These are phyloP conservation scores for Syzygium syzygioides DNA, from an alignment of 441 rosid species.

Conservation along the genomic window DNA sequence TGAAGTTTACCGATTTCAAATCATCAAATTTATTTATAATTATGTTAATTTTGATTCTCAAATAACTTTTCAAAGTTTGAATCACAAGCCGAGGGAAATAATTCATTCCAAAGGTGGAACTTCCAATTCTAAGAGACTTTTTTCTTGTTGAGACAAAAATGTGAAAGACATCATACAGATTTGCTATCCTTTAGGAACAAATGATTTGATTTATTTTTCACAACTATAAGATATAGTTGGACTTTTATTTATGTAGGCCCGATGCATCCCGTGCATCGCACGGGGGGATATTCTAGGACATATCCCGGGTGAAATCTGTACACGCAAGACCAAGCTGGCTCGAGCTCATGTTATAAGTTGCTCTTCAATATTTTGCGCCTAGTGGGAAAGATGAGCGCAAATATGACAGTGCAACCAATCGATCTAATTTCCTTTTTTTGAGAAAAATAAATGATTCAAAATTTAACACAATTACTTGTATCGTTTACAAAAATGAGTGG, in stretches of 20 bases:
- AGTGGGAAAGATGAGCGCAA: neutral
- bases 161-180: neutral
- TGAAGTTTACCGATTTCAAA: neutral
- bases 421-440: neutral
- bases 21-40: neutral
- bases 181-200: neutral
- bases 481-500: neutral
- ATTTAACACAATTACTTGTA: accelerated
- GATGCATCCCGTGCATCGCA: neutral
- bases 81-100: neutral
- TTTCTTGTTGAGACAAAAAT: neutral
- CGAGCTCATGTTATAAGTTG: neutral
- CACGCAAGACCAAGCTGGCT: neutral
- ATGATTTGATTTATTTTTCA: neutral
- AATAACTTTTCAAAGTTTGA: neutral
- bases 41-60: neutral
- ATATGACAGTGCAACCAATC: neutral
- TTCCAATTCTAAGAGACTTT: neutral
- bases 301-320: neutral
- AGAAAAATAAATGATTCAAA: neutral
- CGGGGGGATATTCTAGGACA: neutral
- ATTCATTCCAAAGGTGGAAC: neutral
- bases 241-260: neutral
- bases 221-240: neutral
- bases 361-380: neutral